Percentiles rank a stretch among this genome's conserved stretches.
Evolutionary conservation across 225 moss, liverwort and hornwort species (phyloP).

Genomic region (Ulota crispa): DNA sequence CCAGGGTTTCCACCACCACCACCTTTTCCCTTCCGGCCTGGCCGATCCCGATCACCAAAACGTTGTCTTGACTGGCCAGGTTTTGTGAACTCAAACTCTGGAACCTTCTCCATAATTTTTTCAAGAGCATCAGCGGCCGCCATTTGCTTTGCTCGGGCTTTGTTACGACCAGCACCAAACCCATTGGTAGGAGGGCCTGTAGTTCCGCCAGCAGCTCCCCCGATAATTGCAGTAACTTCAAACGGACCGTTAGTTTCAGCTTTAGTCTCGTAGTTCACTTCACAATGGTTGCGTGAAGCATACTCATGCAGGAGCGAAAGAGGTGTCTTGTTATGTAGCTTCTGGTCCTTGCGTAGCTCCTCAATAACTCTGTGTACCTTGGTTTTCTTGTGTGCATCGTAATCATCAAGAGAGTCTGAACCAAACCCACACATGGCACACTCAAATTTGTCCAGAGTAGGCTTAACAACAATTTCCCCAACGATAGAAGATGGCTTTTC

Average conservation of each 20-base stretch:
- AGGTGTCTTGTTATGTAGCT: constrained; percentile 66
- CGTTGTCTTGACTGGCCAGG: constrained; percentile 67
- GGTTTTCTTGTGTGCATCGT: constrained; percentile 55
- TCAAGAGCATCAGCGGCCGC: constrained; percentile 67
- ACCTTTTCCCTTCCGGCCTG: constrained; percentile 55
- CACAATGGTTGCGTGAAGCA: constrained; percentile 68
- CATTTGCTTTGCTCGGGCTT: constrained; percentile 69
- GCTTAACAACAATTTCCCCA: constrained; percentile 45
- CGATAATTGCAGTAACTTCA: constrained; percentile 55
- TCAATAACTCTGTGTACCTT: constrained; percentile 65
- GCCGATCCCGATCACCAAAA: constrained; percentile 67
- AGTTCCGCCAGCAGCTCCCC: constrained; percentile 63
- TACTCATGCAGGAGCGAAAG: constrained; percentile 68
- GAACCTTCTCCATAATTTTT: constrained; percentile 68
- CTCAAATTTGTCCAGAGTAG: constrained; percentile 64
- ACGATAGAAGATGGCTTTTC: constrained; percentile 37
- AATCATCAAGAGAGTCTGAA: constrained; percentile 58
- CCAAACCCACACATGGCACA: constrained; percentile 68
- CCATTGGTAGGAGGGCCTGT: constrained; percentile 64
- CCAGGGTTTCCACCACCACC: constrained; percentile 40
- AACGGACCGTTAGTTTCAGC: constrained; percentile 66
- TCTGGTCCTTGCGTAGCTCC: constrained; percentile 62
- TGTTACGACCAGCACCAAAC: constrained; percentile 60
- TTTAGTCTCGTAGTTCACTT: constrained; percentile 65
- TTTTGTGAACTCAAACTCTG: constrained; percentile 68